Evolutionary conservation across 2,329 filamentous ascomycete species (phyloP).

Genomic region (Penicillium sp.): DNA sequence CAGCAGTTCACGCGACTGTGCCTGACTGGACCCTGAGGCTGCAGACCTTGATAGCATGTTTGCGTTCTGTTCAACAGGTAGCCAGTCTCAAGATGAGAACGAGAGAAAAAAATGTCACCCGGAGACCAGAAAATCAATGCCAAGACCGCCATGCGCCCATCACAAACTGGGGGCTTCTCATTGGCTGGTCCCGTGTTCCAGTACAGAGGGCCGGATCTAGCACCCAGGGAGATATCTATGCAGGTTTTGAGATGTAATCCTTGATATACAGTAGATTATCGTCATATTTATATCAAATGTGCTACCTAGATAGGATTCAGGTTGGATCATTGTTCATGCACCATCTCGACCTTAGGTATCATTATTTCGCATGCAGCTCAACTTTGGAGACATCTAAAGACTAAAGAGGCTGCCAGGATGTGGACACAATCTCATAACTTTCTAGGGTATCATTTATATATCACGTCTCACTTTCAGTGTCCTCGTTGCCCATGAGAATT

Average conservation of each 20-base stretch:
- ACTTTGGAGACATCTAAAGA: no score
- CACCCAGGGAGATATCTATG: neutral
- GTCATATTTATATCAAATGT: neutral
- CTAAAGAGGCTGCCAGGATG: no score
- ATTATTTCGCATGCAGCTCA: no score
- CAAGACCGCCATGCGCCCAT: constrained; percentile 24
- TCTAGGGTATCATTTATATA: constrained; percentile 5
- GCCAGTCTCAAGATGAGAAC: constrained; percentile 18
- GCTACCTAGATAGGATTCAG: no score
- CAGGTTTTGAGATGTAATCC: neutral
- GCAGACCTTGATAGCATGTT: constrained; percentile 40
- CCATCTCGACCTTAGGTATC: no score
- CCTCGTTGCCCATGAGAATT: constrained; percentile 72
- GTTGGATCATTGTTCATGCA: no score
- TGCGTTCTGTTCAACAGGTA: constrained; percentile 13
- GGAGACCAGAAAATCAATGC: constrained; percentile 31
- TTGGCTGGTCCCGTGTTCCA: constrained; percentile 24
- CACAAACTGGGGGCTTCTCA: constrained; percentile 27
- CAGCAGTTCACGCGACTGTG: constrained; percentile 30
- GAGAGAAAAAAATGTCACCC: constrained; percentile 4
- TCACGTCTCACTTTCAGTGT: constrained; percentile 39
- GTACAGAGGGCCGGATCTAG: neutral
- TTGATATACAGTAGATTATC: neutral
- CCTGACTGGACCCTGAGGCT: constrained; percentile 29
- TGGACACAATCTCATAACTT: neutral